Percentiles rank a stretch among this genome's conserved stretches.
phyloP scores from a whole-genome alignment of 1,284 basidiomycete genomes.

The Trametes polyzona region DNA sequence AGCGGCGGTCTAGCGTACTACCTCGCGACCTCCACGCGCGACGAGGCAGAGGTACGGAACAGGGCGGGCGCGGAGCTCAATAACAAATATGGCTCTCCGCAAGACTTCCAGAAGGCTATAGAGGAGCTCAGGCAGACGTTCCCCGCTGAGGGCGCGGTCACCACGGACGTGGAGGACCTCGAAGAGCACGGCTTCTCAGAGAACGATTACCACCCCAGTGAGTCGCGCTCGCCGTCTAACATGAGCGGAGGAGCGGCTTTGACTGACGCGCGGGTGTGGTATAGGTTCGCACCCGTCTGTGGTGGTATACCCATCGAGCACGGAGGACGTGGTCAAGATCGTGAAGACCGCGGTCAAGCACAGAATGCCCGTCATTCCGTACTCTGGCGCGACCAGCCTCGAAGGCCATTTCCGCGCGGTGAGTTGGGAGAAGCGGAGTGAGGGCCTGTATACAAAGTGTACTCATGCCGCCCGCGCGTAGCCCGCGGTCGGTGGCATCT shows the following conservation, averaged over 20 bases:
- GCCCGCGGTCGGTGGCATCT: conserved; percentile 36
- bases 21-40: neutral
- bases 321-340: conserved; percentile 63
- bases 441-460: neutral
- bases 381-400: conserved; percentile 65
- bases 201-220: conserved; percentile 62
- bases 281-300: conserved; percentile 64
- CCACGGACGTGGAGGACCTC: conserved; percentile 59
- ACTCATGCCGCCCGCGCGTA: neutral
- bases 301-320: conserved; percentile 54
- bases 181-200: conserved; percentile 60
- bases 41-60: neutral
- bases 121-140: conserved; percentile 49
- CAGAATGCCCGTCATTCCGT: conserved; percentile 59
- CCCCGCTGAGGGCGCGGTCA: conserved; percentile 44
- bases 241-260: too few relatives aligned
- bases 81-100: conserved; percentile 46
- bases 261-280: neutral
- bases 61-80: conserved; percentile 24
- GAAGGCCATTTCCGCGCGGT: conserved; percentile 68
- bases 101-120: conserved; percentile 57
- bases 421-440: neutral
- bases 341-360: conserved; percentile 64
- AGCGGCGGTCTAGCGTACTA: conserved; percentile 19
- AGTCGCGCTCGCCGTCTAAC: conserved; percentile 10